A percentile compares a stretch with the other conserved stretches of the same genome.
These are phyloP conservation scores for Funneliformis caledonium DNA, from an alignment of 371 early-diverging fungal species.

Conservation along the genomic window DNA sequence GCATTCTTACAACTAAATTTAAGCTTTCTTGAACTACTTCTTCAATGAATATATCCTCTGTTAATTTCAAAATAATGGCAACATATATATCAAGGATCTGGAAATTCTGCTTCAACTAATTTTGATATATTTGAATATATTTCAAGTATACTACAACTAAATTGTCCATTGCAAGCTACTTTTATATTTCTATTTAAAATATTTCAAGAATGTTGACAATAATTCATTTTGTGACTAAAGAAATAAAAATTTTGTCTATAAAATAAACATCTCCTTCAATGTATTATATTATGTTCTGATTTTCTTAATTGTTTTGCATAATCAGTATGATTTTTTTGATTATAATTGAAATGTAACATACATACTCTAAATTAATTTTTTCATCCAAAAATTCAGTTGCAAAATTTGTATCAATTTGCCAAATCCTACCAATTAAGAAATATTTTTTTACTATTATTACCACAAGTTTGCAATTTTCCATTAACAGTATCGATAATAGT, in stretches of 20 bases:
- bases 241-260: not conserved
- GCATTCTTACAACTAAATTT: not conserved
- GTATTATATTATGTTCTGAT: too few relatives aligned
- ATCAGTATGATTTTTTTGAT: too few relatives aligned
- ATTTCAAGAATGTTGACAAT: not conserved
- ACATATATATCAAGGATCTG: constrained; percentile 7
- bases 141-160: not conserved
- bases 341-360: too few relatives aligned
- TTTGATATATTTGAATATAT: not conserved
- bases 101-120: not conserved
- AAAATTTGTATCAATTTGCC: too few relatives aligned
- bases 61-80: not conserved
- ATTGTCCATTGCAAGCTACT: not conserved
- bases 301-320: too few relatives aligned
- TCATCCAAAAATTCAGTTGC: too few relatives aligned
- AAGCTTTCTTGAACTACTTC: not conserved
- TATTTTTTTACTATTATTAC: not conserved
- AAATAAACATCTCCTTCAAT: too few relatives aligned
- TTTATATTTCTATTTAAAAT: constrained; percentile 10
- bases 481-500: not conserved
- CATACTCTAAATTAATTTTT: too few relatives aligned
- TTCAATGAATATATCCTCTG: not conserved
- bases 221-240: not conserved
- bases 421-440: not conserved
- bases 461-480: not conserved